Conservation (phyloP, 257 asterid species). For the Nicotiana benthamiana region DNA sequence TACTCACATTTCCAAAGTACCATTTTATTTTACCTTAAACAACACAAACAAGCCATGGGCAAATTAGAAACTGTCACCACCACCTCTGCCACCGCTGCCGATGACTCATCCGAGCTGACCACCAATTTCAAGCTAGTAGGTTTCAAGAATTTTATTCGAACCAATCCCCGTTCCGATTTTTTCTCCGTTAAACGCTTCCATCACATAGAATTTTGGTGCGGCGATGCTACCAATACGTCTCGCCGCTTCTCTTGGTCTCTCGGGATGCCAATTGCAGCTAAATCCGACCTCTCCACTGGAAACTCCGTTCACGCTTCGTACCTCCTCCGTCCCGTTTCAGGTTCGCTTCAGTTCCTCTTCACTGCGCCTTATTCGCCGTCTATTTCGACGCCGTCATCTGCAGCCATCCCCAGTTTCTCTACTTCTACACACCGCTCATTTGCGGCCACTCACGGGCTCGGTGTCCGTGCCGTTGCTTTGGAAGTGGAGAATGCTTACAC, state of each 20-base stretch:
- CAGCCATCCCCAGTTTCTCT: slow-evolving; percentile 57
- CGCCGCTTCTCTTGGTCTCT: slow-evolving; percentile 84
- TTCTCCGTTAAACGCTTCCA: slow-evolving; percentile 65
- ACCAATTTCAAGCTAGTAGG: slow-evolving; percentile 45
- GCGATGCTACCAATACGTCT: slow-evolving; percentile 75
- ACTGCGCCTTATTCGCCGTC: slow-evolving; percentile 77
- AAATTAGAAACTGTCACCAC: slow-evolving; percentile 11
- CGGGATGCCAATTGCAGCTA: slow-evolving; percentile 68
- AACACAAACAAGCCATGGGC: slow-evolving; percentile 20
- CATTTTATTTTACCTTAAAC: neutral
- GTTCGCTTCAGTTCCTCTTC: slow-evolving; percentile 56
- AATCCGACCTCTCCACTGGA: slow-evolving; percentile 91
- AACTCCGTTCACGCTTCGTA: slow-evolving; percentile 84
- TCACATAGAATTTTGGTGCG: slow-evolving; percentile 87
- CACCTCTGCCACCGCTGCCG: slow-evolving; percentile 11
- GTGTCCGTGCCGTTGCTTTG: slow-evolving; percentile 69
- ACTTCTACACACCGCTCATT: slow-evolving; percentile 38
- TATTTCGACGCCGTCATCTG: slow-evolving; percentile 38
- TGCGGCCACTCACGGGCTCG: slow-evolving; percentile 61
- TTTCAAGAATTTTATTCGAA: slow-evolving; percentile 46
- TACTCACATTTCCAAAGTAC: neutral
- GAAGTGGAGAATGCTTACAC: slow-evolving; percentile 48
- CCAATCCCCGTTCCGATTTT: slow-evolving; percentile 55
- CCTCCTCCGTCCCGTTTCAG: slow-evolving; percentile 70
- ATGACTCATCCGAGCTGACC: slow-evolving; percentile 4